Evolutionary conservation across 768 basidiomycete species (phyloP), one percentile per base, ranked within the genome.

Genomic region (Lentinula boryana): DNA sequence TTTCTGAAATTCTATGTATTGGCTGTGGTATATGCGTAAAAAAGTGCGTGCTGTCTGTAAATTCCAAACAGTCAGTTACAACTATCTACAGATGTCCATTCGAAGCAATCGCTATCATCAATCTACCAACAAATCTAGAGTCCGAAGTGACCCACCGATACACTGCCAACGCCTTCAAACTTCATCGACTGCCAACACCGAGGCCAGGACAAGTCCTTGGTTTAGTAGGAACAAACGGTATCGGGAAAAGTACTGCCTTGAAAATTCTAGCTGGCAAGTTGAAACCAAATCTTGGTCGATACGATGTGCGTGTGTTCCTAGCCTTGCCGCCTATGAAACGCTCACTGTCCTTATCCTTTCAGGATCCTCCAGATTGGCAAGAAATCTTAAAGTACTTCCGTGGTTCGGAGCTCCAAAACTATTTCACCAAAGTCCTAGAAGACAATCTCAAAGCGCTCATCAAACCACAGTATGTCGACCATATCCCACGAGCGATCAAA

Each of bases 1-100:
- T 99, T 76, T 98, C 97, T 31, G 97, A 99, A 73, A 95, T 96
- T 72, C 80, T 99, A 59, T 99, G 97, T 72, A 99, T 99, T 63
- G 97, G 97, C 68, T 99, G 97, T 75, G 97, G 97, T 91, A 98
- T 99, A 69, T 99, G 97, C 72, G 95, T 98, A 36, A 98, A 98
- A 78, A 99, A 98, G 96, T 97, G 69, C 71, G 89, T 77, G 35
- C 21, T 31, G 43, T 56, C 33, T 16, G 9, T 10, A 21, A 10
- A 6, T 16, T 2, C 7, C n/a, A 32, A 7, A 3, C 5, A 32
- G 15, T 38, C 32, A 10, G 9, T 21, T 23, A 38, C 9, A 53
- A 36, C 16, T 48, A 44, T 35, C 40, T 40, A 3, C 65, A 98
- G 96, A 76, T 99, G 97, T 70, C 97, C 97, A 31, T 99, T 99